These are phyloP conservation scores for Acanthochlamys bracteata DNA, from an alignment of 106 monocot genomes.

Conservation along the genomic window DNA sequence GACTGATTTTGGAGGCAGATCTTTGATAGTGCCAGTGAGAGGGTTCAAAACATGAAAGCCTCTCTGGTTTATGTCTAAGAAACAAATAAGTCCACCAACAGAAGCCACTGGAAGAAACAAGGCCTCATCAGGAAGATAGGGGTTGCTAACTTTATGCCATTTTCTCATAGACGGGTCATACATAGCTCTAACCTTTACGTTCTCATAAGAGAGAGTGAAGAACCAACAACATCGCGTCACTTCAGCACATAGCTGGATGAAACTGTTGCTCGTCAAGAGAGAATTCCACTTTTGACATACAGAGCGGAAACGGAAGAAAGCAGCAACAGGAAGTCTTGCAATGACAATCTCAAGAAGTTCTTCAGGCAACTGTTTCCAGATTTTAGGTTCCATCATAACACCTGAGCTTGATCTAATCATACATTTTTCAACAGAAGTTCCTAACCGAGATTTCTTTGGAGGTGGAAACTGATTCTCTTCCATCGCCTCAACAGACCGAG, in stretches of 20 bases:
- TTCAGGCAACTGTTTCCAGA: constrained; percentile 78
- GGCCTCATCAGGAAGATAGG: constrained; percentile 26
- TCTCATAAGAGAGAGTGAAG: constrained; percentile 42
- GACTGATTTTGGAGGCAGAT: constrained; percentile 49
- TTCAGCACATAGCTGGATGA: constrained; percentile 39
- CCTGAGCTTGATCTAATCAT: constrained; percentile 18
- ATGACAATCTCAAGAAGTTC: constrained; percentile 69
- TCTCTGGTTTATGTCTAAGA: constrained; percentile 40
- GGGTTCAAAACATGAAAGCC: constrained; percentile 71
- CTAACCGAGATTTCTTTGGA: constrained; percentile 37
- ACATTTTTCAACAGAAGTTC: constrained; percentile 16
- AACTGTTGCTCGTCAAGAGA: constrained; percentile 39
- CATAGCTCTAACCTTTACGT: constrained; percentile 32
- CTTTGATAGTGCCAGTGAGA: constrained; percentile 45
- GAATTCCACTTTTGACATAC: constrained; percentile 84
- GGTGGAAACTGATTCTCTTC: constrained; percentile 32
- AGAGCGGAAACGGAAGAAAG: constrained; percentile 71
- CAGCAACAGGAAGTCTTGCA: constrained; percentile 59
- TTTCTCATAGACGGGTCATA: constrained; percentile 58
- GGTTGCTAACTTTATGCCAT: constrained; percentile 51
- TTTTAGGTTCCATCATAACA: constrained; percentile 42
- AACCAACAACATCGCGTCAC: constrained; percentile 52
- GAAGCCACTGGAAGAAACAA: constrained; percentile 59
- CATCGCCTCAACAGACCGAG: constrained; percentile 24
- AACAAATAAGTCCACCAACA: constrained; percentile 78